Base-by-base conservation (phyloP, 805 yeast species). In the baker's yeast (Saccharomyces cerevisiae) region DNA sequence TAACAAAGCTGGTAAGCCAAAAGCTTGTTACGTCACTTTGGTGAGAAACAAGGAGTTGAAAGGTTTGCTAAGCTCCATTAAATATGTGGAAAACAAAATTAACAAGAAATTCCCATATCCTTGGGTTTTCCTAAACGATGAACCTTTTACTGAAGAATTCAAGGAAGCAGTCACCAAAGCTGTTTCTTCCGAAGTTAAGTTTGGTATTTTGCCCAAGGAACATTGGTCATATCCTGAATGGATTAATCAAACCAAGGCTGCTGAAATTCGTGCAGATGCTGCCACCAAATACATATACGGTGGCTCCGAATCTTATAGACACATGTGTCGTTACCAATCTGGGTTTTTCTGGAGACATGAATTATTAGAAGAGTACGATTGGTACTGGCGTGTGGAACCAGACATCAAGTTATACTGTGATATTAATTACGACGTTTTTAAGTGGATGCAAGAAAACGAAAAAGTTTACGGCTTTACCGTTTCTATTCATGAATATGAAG, bases 361-460 rank as follows among this genome's bases (percentile, higher is more conserved):
- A 51, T 71, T 83, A 50, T 65, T 89, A 70, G 72, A 76, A 56
- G 80, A 82, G 27, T 90, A 84, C 77, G 87, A 85, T 64, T 89
- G 85, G 79, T 89, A 88, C 76, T 90, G 96, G 97, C 83, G 96
- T 70, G 91, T 90, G 41, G 97, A 90, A 72, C 96, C 96, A 13
- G 85, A 80, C 61, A 81, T 84, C 61, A 79, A 80, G 67, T 77
- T 87, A 58, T 80, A 73, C 70, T 89, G 96, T 73, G 89, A 88
- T 67, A 75, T 90, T 55, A 82, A 83, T 62, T 85, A 85, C 69
- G 96, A 89, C 67, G 73, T 87, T 11, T 89, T 89, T 79, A 79
- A 82, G 71, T 87, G 76, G 73, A 87, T 89, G 96, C 81, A 81
- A 61, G 89, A 84, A 65, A 81, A 85, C 67, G 75, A 80, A 55